A percentile compares a stretch with the other conserved stretches of the same genome.
phyloP scores from a whole-genome alignment of 2,329 filamentous ascomycete species.

The Diaporthe aspalathi region DNA sequence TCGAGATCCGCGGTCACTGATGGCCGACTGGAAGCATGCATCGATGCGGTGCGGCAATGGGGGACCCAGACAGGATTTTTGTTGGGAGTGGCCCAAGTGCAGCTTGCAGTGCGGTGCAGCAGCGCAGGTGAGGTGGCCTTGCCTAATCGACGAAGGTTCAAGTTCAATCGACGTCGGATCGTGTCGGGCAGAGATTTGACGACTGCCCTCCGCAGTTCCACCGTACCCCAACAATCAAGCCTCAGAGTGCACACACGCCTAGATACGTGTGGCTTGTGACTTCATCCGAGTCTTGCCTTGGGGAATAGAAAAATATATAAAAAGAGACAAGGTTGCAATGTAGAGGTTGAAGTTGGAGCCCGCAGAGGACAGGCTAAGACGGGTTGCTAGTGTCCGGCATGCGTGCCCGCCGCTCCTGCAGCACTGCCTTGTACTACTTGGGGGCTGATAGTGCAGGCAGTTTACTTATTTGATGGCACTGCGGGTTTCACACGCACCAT shows the following conservation, averaged over 20 bases:
- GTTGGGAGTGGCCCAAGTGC: constrained; percentile 6
- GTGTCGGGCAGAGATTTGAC: constrained; percentile 39
- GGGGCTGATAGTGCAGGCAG: neutral
- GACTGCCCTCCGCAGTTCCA: constrained; percentile 31
- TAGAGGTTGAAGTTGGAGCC: neutral
- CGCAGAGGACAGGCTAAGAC: neutral
- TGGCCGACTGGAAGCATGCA: constrained; percentile 12
- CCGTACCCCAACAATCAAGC: constrained; percentile 22
- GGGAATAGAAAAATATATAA: no score
- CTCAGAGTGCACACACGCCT: neutral
- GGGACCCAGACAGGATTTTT: neutral
- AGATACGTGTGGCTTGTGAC: neutral
- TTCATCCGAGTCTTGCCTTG: neutral
- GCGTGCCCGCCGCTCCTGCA: constrained; percentile 24
- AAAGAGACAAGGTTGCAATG: neutral
- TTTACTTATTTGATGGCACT: neutral
- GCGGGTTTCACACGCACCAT: constrained; percentile 9
- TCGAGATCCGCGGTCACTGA: constrained; percentile 6
- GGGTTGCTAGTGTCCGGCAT: constrained; percentile 16
- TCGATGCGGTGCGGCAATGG: constrained; percentile 24
- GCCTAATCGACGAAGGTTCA: constrained; percentile 28
- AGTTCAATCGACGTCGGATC: constrained; percentile 25
- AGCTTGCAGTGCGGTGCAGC: constrained; percentile 26
- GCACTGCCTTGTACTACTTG: neutral
- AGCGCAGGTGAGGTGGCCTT: constrained; percentile 18